phyloP scores from a whole-genome alignment of 805 yeast genomes.

The Saccharomycopsis microspora region DNA sequence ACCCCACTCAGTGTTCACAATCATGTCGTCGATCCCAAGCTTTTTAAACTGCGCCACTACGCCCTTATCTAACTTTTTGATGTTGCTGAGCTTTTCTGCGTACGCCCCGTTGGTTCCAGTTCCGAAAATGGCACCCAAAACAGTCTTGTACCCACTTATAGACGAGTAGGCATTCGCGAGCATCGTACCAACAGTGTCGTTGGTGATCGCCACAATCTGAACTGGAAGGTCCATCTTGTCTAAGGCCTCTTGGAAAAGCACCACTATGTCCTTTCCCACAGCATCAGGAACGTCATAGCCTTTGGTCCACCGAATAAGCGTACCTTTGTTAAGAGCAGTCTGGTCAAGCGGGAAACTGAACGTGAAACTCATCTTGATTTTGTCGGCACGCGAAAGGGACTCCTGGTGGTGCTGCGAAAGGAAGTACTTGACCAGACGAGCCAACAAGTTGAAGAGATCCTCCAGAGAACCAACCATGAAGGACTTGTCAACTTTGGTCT shows the following conservation, averaged over 20 bases:
- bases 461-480: slow-evolving; percentile 57
- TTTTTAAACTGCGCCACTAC: slow-evolving; percentile 26
- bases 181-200: slow-evolving; percentile 93
- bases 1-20: slow-evolving; percentile 96
- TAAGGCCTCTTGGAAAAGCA: slow-evolving; percentile 56
- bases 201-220: slow-evolving; percentile 76
- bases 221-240: slow-evolving; percentile 52
- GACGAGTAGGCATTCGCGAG: slow-evolving; percentile 79
- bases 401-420: slow-evolving; percentile 47
- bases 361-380: slow-evolving; percentile 76
- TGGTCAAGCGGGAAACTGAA: slow-evolving; percentile 91
- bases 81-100: slow-evolving; percentile 61
- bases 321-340: slow-evolving; percentile 67
- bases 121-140: slow-evolving; percentile 87
- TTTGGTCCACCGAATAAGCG: slow-evolving; percentile 89
- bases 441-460: slow-evolving; percentile 65
- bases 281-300: slow-evolving; percentile 84
- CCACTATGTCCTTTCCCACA: slow-evolving; percentile 60
- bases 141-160: slow-evolving; percentile 60
- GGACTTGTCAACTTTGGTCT: slow-evolving; percentile 69
- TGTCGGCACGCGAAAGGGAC: slow-evolving; percentile 3
- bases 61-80: slow-evolving; percentile 57
- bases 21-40: slow-evolving; percentile 56
- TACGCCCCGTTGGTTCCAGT: slow-evolving; percentile 98
- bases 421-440: slow-evolving; percentile 56